Base-by-base conservation (phyloP, 1,284 basidiomycete species). In the Rhodotorula mucilaginosa region DNA sequence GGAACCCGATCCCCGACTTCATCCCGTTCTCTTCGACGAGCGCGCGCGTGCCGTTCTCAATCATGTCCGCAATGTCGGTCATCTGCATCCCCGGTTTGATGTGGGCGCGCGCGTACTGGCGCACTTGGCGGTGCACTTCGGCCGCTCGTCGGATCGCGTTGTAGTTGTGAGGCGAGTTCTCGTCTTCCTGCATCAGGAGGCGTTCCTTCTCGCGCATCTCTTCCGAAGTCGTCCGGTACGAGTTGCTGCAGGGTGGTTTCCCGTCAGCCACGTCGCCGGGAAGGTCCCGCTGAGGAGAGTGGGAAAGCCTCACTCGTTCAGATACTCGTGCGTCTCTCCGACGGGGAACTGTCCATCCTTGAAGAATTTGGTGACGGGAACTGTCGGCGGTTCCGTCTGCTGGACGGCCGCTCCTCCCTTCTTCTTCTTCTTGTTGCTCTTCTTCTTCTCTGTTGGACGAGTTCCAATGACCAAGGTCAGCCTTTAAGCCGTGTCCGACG, bases 81-180 rank as follows among this genome's bases (percentile, higher is more conserved):
- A 95, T 93, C 49, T 86, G 87, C 92, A 97, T 92, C 2, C 97
- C 97, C 12, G 96, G 95, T 76, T 88, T 88, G 80, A 99, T 97
- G 74, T 85, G 85, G 80, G 88, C 88, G 77, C 88, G 88, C 5
- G 92, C 95, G 79, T 92, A 88, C 71, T 81, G 75, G 67, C 97
- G 89, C 70, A 97, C 96, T 82, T 93, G 91, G 60, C 95, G 87
- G 81, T 99, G 97, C n/a, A 94, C 94, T 83, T 99, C 96, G 34
- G 92, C 92, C 47, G 90, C 97, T 70, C 90, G 87, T 62, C 97
- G 89, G 79, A 98, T 95, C 79, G 88, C 88, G 78, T 92, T 87
- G 83, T 99, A 99, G 76, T 82, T 80, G 73, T 68, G 74, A 1
- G 76, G 61, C 12, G 34, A 0, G 88, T 94, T 60, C 84, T 84